Base-by-base conservation (phyloP, 2,329 filamentous ascomycete species). In the Hyphodiscus sp. region DNA sequence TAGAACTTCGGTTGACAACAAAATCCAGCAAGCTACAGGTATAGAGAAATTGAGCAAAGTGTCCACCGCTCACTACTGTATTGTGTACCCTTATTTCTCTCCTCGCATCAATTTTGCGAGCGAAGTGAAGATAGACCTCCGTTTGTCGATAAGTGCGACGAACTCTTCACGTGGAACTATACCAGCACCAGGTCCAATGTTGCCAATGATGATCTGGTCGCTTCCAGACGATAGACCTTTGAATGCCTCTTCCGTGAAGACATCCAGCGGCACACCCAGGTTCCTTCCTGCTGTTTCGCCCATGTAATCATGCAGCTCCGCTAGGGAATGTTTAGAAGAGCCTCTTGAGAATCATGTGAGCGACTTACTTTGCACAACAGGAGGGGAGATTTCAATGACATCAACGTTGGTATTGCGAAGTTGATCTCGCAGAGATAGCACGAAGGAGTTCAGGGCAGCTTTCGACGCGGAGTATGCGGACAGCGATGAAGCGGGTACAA, bases 191-290 rank as follows among this genome's bases (percentile, higher is more conserved):
- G 46, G 46, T 48, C 46, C 46, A 33, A 41, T 19, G 30, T 23
- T 16, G 18, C 46, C 46, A 38, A 48, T 23, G 16, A 48, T 38
- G 20, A 48, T 41, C 11, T 33, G 26, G 13, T 48, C 46, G 18
- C 11, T n/a, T 18, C 46, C 46, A 18, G n/a, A 23, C 7, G 29
- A 23, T 2, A 48, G 18, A 3, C 19, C 46, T 13, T 38, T n/a
- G 9, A 19, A 48, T 7, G 26, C 46, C n/a, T 48, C 30, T n/a
- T 48, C 29, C 2, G 20, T 48, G 26, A 48, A 48, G 6, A 19
- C 26, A 18, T 38, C 62, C 18, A 78, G 51, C 2, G 77, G 75
- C 73, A 81, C 79, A 2, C 76, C 78, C 13, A 80, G 52, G 6
- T 65, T 59, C 2, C 68, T 67, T 3, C 76, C 75, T 7, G 63